phyloP scores from a whole-genome alignment of 1,139 yeast genomes.

The Geotrichum aggregatum region DNA sequence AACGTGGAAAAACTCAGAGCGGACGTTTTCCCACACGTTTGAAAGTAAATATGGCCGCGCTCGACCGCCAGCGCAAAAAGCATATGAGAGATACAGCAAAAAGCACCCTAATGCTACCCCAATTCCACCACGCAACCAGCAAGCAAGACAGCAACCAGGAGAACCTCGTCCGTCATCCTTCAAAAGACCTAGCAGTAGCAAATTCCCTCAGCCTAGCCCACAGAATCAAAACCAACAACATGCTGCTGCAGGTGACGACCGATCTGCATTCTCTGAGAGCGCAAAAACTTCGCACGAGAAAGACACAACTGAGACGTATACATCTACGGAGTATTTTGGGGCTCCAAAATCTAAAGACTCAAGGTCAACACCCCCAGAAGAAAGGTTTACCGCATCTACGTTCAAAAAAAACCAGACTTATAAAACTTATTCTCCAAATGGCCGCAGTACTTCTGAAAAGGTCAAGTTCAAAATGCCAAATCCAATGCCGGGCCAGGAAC shows the following conservation, averaged over 20 bases:
- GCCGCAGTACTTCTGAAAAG: conserved; percentile 8
- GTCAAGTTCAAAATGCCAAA: conserved; percentile 11
- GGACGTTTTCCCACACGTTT: too few species aligned
- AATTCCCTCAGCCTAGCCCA: background rate
- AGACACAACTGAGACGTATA: background rate
- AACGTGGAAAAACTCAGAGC: too few species aligned
- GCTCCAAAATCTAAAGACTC: background rate
- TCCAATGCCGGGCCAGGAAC: background rate
- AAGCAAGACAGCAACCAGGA: background rate
- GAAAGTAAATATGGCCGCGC: too few species aligned
- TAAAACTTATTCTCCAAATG: background rate
- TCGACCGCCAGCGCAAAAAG: too few species aligned
- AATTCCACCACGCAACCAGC: too few species aligned
- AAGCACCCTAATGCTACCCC: too few species aligned
- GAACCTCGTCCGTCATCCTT: conserved; percentile 4
- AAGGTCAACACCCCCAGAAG: conserved; percentile 1
- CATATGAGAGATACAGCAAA: too few species aligned
- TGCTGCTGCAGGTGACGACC: background rate
- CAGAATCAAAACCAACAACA: too few species aligned
- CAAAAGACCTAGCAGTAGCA: background rate
- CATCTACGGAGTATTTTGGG: background rate
- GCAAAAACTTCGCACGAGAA: too few species aligned
- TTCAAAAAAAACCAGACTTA: background rate
- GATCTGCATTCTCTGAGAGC: too few species aligned
- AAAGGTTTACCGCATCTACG: background rate